A percentile compares a stretch with the other conserved stretches of the same genome.
These are phyloP conservation scores for Cercospora berteroae DNA, from an alignment of 2,329 filamentous ascomycete species.

Conservation along the genomic window DNA sequence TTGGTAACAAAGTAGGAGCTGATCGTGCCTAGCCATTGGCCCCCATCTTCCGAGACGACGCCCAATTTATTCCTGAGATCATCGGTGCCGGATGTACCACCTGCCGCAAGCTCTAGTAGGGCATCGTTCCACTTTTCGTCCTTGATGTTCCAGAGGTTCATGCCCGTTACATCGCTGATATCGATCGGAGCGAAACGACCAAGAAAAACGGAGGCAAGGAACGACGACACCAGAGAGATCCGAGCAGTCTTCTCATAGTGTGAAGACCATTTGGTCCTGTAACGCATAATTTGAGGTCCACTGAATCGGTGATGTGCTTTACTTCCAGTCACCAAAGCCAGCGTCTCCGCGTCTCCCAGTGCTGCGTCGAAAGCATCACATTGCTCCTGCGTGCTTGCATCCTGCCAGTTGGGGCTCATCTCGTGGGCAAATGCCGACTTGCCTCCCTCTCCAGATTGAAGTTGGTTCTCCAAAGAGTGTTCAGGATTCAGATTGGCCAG, in stretches of 20 bases:
- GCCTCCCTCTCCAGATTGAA: slow-evolving; percentile 46
- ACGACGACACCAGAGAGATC: slow-evolving; percentile 93
- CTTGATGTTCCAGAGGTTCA: slow-evolving; percentile 93
- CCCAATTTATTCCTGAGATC: slow-evolving; percentile 78
- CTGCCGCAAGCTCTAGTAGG: slow-evolving; percentile 73
- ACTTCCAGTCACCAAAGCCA: slow-evolving; percentile 83
- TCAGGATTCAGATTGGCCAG: slow-evolving; percentile 61
- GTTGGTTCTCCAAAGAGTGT: slow-evolving; percentile 68
- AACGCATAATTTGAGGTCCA: slow-evolving; percentile 91
- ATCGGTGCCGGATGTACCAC: slow-evolving; percentile 56
- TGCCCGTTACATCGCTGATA: slow-evolving; percentile 90
- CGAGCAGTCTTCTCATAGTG: slow-evolving; percentile 77
- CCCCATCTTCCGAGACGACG: slow-evolving; percentile 74
- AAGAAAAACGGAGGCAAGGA: slow-evolving; percentile 85
- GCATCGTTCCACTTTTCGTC: slow-evolving; percentile 69
- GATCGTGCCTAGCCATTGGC: slow-evolving; percentile 71
- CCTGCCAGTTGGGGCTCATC: slow-evolving; percentile 96
- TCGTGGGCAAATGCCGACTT: slow-evolving; percentile 73
- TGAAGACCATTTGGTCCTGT: slow-evolving; percentile 74
- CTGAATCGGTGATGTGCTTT: slow-evolving; percentile 98
- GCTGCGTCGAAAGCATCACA: slow-evolving; percentile 81
- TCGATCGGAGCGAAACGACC: slow-evolving; percentile 85
- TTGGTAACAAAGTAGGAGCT: slow-evolving; percentile 73
- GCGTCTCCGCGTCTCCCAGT: slow-evolving; percentile 62
- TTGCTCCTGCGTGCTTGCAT: slow-evolving; percentile 88